A percentile compares a stretch with the other conserved stretches of the same genome.
These are phyloP conservation scores for Chimonanthus salicifolius DNA, from an alignment of 164 flowering plant genomes.

Conservation along the genomic window DNA sequence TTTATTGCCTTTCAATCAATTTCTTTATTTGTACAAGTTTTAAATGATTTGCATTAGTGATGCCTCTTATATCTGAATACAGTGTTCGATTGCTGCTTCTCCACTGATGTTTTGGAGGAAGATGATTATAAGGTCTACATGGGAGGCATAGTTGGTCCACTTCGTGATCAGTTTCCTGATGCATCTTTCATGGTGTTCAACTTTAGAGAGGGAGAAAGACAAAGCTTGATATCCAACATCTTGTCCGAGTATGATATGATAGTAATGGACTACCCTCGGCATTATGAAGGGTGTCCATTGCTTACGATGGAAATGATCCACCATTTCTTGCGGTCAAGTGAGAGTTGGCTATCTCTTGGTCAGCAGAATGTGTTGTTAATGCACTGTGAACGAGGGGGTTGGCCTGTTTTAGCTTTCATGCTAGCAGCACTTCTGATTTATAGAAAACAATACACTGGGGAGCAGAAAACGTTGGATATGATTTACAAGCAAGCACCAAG, in stretches of 20 bases:
- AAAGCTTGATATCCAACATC: constrained; percentile 43
- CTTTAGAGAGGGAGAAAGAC: constrained; percentile 59
- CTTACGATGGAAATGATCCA: constrained; percentile 81
- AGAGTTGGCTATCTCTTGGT: constrained; percentile 90
- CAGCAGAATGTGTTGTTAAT: constrained; percentile 68
- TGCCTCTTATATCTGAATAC: constrained; percentile 10
- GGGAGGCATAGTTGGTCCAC: constrained; percentile 55
- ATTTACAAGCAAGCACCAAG: constrained; percentile 85
- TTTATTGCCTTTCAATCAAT: not conserved
- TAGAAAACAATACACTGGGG: constrained; percentile 74
- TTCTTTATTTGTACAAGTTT: not conserved
- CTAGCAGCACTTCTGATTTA: constrained; percentile 83
- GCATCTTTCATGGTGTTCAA: constrained; percentile 82
- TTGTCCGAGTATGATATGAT: constrained; percentile 75
- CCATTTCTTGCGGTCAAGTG: constrained; percentile 81
- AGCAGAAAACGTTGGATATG: constrained; percentile 91
- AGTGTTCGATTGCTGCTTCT: constrained; percentile 94
- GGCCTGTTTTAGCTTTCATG: constrained; percentile 95
- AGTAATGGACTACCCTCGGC: constrained; percentile 91
- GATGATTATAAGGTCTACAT: constrained; percentile 63
- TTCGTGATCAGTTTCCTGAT: constrained; percentile 68
- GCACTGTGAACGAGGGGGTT: constrained; percentile 95
- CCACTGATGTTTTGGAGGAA: constrained; percentile 57
- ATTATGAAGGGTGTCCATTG: constrained; percentile 82
- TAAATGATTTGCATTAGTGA: not conserved